Evolutionary conservation across 2,329 filamentous ascomycete species (phyloP).

Genomic region (Cercospora sp.): DNA sequence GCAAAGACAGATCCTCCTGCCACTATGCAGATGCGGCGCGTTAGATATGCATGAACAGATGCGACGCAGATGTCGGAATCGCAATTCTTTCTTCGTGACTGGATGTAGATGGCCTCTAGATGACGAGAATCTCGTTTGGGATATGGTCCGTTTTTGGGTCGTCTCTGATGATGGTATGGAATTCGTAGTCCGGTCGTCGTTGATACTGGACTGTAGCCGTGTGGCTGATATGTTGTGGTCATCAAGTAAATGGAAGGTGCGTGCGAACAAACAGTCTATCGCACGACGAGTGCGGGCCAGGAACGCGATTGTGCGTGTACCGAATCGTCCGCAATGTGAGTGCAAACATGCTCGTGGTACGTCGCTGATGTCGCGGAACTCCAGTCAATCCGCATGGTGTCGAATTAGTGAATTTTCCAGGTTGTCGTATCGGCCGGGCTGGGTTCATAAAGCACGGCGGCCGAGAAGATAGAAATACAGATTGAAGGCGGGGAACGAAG

Average conservation of each 20-base stretch:
- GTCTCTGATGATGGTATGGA: background rate
- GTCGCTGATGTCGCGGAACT: background rate
- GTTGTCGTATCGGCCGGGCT: background rate
- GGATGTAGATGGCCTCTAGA: background rate
- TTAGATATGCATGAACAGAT: background rate
- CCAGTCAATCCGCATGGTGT: background rate
- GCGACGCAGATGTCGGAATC: background rate
- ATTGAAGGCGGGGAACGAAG: background rate
- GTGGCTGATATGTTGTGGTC: background rate
- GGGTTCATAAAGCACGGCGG: conserved; percentile 5
- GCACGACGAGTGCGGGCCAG: background rate
- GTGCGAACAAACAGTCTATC: background rate
- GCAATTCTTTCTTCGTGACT: background rate
- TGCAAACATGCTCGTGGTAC: background rate
- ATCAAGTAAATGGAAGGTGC: background rate
- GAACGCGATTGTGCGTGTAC: background rate
- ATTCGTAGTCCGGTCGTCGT: background rate
- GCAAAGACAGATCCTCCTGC: background rate
- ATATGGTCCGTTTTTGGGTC: background rate
- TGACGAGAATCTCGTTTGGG: background rate
- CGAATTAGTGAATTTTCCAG: background rate
- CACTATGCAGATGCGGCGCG: background rate
- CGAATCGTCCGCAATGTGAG: background rate
- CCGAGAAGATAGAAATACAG: background rate
- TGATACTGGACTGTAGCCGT: background rate